Percentiles rank a stretch among this genome's conserved stretches.
phyloP scores from a whole-genome alignment of 495 filamentous ascomycete species.

The Parathielavia hyrcaniae region DNA sequence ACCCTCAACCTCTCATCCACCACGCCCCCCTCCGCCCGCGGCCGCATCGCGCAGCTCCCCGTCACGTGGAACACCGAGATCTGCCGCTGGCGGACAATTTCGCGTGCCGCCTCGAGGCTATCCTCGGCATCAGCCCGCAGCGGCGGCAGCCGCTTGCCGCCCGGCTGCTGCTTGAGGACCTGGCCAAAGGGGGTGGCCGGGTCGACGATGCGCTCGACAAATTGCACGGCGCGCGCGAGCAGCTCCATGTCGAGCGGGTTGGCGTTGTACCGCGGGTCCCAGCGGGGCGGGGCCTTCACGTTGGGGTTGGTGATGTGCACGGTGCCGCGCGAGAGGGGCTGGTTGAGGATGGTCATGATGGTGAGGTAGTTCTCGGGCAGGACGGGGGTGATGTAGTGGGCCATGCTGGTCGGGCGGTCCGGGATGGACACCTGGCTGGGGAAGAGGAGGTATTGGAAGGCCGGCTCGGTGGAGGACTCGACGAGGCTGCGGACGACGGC shows the following conservation, averaged over 20 bases:
- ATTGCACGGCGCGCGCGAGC: conserved; percentile 42
- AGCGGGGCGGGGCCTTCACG: conserved; percentile 32
- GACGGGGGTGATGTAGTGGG: conserved; percentile 30
- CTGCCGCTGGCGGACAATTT: conserved; percentile 34
- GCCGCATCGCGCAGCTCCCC: conserved; percentile 37
- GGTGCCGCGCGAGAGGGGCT: conserved; percentile 53
- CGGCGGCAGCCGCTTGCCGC: conserved; percentile 26
- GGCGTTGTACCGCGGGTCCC: conserved; percentile 52
- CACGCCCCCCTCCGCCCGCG: conserved; percentile 36
- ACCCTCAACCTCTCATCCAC: conserved; percentile 42
- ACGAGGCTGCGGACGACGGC: conserved; percentile 30
- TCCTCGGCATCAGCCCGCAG: conserved; percentile 16
- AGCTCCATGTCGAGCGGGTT: conserved; percentile 48
- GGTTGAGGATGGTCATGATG: conserved; percentile 38
- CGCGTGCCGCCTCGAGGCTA: conserved; percentile 33
- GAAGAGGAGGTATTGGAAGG: conserved; percentile 39
- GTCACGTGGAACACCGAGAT: conserved; percentile 38
- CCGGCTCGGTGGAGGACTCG: conserved; percentile 25
- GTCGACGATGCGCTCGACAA: conserved; percentile 41
- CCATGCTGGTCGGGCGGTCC: conserved; percentile 30
- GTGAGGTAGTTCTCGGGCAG: conserved; percentile 39
- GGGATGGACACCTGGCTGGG: conserved; percentile 34
- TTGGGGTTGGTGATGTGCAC: conserved; percentile 49
- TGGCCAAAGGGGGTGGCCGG: conserved; percentile 34
- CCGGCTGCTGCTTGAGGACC: conserved; percentile 27